Evolutionary conservation across 306 rosid genomes (phyloP).

Genomic region (Acacia confusa): DNA sequence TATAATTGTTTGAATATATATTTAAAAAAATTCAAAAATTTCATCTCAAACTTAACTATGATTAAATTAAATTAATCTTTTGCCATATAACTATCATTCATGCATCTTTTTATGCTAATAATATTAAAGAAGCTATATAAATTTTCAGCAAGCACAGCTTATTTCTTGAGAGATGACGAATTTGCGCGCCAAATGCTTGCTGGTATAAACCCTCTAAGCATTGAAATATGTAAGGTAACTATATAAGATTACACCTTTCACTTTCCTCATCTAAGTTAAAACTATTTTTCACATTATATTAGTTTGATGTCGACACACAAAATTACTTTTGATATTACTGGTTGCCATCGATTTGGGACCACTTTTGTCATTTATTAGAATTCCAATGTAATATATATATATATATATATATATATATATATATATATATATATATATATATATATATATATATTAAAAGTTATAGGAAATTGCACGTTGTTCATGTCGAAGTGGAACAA

Average conservation of each 20-base stretch:
- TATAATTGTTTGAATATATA: too few relatives aligned
- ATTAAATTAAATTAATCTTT: too few relatives aligned
- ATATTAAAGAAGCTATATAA: too few relatives aligned
- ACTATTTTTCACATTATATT: neutral
- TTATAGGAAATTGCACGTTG: neutral
- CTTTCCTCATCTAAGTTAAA: neutral
- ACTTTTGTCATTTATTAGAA: too few relatives aligned
- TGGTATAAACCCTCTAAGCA: conserved; percentile 44
- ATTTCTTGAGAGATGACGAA: conserved; percentile 40
- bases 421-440: too few relatives aligned
- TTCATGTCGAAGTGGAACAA: neutral
- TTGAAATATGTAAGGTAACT: conserved; percentile 44
- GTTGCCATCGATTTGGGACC: neutral
- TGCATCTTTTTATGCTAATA: neutral
- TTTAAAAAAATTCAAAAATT: too few relatives aligned
- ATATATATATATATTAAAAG: too few relatives aligned
- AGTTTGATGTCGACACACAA: neutral
- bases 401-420: too few relatives aligned
- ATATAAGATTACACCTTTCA: neutral
- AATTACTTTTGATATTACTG: neutral
- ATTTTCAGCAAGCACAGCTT: conserved; percentile 35
- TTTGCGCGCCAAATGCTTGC: conserved; percentile 50
- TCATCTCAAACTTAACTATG: too few relatives aligned
- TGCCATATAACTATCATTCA: too few relatives aligned
- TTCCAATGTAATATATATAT: too few relatives aligned